phyloP scores from a whole-genome alignment of 495 filamentous ascomycete species.

The Penicillium ucsense region DNA sequence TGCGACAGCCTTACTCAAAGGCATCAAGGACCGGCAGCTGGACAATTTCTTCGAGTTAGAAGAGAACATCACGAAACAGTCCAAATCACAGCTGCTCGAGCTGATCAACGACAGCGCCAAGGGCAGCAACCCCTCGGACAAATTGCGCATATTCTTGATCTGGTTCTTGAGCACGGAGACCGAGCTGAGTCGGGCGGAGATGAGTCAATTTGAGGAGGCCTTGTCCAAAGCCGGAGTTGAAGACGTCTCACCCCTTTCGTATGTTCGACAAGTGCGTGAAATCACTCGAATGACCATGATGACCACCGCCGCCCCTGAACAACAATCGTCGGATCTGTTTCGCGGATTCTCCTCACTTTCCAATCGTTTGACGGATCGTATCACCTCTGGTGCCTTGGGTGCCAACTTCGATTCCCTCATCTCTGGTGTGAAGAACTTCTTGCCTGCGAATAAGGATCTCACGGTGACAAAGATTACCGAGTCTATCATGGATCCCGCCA shows the following conservation, averaged over 20 bases:
- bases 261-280: conserved; percentile 85
- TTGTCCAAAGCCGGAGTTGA: conserved; percentile 65
- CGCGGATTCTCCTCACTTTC: conserved; percentile 83
- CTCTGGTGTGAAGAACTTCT: conserved; percentile 97
- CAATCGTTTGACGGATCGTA: conserved; percentile 80
- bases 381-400: conserved; percentile 81
- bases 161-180: conserved; percentile 96
- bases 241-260: conserved; percentile 62
- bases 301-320: conserved; percentile 66
- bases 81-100: conserved; percentile 81
- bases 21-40: conserved; percentile 87
- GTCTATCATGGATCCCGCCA: conserved; percentile 92
- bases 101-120: conserved; percentile 72
- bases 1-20: conserved; percentile 71
- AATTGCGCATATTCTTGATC: conserved; percentile 88
- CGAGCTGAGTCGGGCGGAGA: conserved; percentile 70
- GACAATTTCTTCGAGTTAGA: conserved; percentile 96
- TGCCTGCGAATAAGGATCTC: conserved; percentile 88
- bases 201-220: conserved; percentile 81
- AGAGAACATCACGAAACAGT: conserved; percentile 87
- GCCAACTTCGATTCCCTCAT: conserved; percentile 93
- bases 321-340: conserved; percentile 67
- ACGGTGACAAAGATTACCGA: conserved; percentile 97
- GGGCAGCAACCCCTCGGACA: conserved; percentile 76
- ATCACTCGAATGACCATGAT: conserved; percentile 99